These are phyloP conservation scores for Sungouiozyma intestinalis DNA, from an alignment of 805 yeast genomes.

Conservation along the genomic window DNA sequence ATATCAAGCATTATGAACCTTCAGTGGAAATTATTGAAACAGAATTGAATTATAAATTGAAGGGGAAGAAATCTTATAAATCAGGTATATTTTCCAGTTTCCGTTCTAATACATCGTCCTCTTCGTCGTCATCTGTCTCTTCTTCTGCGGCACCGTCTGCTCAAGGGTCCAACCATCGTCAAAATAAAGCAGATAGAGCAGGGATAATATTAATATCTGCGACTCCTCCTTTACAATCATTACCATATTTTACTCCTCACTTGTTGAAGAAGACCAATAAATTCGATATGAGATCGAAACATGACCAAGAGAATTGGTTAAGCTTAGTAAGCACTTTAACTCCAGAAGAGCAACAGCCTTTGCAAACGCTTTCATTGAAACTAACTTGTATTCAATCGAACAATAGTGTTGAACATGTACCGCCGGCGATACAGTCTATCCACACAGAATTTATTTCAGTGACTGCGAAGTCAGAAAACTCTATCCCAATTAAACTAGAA, in stretches of 20 bases:
- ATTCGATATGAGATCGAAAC: slow-evolving; percentile 19
- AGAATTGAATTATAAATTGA: slow-evolving; percentile 12
- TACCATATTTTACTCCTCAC: slow-evolving; percentile 29
- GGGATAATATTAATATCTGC: slow-evolving; percentile 24
- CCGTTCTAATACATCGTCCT: slow-evolving; percentile 1
- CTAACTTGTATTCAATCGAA: slow-evolving; percentile 24
- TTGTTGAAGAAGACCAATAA: slow-evolving; percentile 26
- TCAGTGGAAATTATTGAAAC: slow-evolving; percentile 8
- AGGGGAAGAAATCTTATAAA: slow-evolving; percentile 2
- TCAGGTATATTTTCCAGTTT: slow-evolving; percentile 5
- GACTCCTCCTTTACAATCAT: slow-evolving; percentile 23
- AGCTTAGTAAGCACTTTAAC: slow-evolving; percentile 16
- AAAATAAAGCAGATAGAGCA: slow-evolving; percentile 8
- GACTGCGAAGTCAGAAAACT: slow-evolving; percentile 24
- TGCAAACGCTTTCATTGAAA: slow-evolving; percentile 19
- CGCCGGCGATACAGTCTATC: slow-evolving; percentile 22
- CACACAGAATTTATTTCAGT: slow-evolving; percentile 23
- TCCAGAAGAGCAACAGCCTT: slow-evolving; percentile 16
- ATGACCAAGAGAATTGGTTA: slow-evolving; percentile 26
- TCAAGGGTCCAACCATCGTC: neutral
- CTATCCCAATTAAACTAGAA: slow-evolving; percentile 33
- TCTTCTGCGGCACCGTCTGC: neutral
- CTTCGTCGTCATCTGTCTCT: neutral
- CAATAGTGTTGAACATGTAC: slow-evolving; percentile 13
- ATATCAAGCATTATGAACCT: slow-evolving; percentile 2